Evolutionary conservation across 106 monocot genomes (phyloP).

Genomic region (Dendrobium chrysotoxum): DNA sequence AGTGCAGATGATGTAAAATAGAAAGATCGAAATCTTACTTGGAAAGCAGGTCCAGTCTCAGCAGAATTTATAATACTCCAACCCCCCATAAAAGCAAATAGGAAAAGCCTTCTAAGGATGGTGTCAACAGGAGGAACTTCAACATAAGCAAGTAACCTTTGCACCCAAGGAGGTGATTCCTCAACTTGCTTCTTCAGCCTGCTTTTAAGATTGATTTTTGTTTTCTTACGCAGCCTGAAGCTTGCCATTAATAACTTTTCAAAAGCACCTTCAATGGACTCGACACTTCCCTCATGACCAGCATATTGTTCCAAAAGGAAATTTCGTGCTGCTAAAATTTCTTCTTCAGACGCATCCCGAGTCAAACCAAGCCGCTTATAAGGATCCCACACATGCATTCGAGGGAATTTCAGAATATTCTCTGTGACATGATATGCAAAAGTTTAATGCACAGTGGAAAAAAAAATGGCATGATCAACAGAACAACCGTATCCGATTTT

Average conservation of each 20-base stretch:
- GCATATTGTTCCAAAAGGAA: conserved; percentile 82
- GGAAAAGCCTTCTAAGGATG: conserved; percentile 66
- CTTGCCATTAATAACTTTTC: conserved; percentile 89
- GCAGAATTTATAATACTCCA: conserved; percentile 84
- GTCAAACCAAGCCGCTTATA: conserved; percentile 84
- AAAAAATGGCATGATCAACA: neutral
- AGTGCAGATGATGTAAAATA: neutral
- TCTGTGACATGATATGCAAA: conserved; percentile 25
- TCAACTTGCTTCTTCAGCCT: conserved; percentile 77
- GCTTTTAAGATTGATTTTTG: conserved; percentile 90
- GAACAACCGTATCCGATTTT: neutral
- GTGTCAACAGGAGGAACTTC: conserved; percentile 71
- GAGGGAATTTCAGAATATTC: conserved; percentile 59
- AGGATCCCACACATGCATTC: conserved; percentile 75
- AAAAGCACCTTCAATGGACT: conserved; percentile 90
- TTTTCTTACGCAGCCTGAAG: conserved; percentile 68
- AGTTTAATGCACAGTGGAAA: neutral
- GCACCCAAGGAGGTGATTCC: conserved; percentile 91
- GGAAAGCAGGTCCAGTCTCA: conserved; percentile 89
- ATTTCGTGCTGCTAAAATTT: conserved; percentile 75
- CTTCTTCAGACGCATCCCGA: conserved; percentile 89
- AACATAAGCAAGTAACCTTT: conserved; percentile 58
- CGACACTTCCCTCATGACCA: conserved; percentile 73
- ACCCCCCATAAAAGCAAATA: conserved; percentile 87
- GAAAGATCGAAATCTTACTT: conserved; percentile 36